Evolutionary conservation across 2,329 filamentous ascomycete genomes (phyloP).

Genomic region (Epichloe brachyelytri): DNA sequence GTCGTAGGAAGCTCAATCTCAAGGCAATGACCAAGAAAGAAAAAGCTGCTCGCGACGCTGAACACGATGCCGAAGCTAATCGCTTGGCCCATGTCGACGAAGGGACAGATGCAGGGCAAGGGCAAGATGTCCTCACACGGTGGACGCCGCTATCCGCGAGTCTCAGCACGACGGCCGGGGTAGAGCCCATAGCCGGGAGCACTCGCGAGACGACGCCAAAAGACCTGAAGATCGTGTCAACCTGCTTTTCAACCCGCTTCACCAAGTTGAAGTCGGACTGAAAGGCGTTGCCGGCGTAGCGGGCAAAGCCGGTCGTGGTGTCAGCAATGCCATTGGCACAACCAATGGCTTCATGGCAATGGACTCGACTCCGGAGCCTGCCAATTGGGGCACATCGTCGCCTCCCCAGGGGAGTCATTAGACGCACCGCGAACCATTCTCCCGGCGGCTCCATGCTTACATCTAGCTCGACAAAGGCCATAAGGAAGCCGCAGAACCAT

Average conservation of each 20-base stretch:
- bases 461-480: constrained; percentile 22
- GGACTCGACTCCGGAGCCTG: constrained; percentile 10
- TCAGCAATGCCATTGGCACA: constrained; percentile 39
- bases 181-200: not conserved
- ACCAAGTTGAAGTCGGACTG: constrained; percentile 38
- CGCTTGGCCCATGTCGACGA: constrained; percentile 34
- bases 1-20: constrained; percentile 37
- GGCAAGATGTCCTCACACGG: constrained; percentile 38
- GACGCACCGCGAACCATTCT: constrained; percentile 22
- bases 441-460: constrained; percentile 26
- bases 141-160: constrained; percentile 33
- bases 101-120: constrained; percentile 39
- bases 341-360: constrained; percentile 39
- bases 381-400: constrained; percentile 9
- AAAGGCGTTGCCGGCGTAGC: constrained; percentile 29
- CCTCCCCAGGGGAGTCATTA: constrained; percentile 15
- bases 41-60: constrained; percentile 30
- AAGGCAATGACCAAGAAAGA: constrained; percentile 40
- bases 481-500: constrained; percentile 2
- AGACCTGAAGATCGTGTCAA: constrained; percentile 10
- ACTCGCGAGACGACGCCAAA: constrained; percentile 4
- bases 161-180: constrained; percentile 11
- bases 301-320: constrained; percentile 31
- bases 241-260: constrained; percentile 27
- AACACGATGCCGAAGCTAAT: constrained; percentile 36